Base-by-base conservation (phyloP, 805 yeast genomes). In the Isabelozyma heimii region DNA sequence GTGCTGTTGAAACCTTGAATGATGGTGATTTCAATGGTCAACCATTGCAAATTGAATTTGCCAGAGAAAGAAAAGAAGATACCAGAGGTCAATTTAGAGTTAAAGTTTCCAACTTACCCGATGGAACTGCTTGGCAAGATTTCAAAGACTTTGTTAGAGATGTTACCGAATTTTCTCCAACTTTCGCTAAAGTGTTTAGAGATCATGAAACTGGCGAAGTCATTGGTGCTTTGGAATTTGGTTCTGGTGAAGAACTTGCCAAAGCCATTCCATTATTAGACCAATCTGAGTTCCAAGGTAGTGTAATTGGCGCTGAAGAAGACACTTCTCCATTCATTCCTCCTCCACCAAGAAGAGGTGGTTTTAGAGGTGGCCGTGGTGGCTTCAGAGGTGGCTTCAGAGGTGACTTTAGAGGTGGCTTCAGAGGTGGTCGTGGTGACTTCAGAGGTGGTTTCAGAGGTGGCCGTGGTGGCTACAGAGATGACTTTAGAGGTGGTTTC, bases 141-240 rank as follows among this genome's bases (percentile, higher is more conserved):
- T 79, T 88, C 64, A 88, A 91, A 76, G 98, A 92, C 74, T 83
- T 89, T 65, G 91, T 90, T 56, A 81, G 96, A 66, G 91, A 87
- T 52, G 86, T 82, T 69, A 82, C 81, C 48, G 73, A 79, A 53
- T 67, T 78, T 54, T 80, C 82, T 50, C 87, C 90, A 49, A 81
- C 85, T 33, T 87, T 85, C 56, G 74, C 76, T 58, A 70, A 73
- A 64, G 75, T 73, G 67, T 78, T 60, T 73, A 76, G 75, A 67
- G 77, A 68, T 70, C 79, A 62, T 63, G 76, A 63, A 67, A 67
- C 68, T 66, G 70, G 71, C 55, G 76, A 70, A 61, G 72, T 65
- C 61, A 69, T 64, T 44, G 82, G 84, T 57, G 75, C 75, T 49
- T 73, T 82, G 56, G 86, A 82, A 68, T 80, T 82, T 52, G 65